Conservation (phyloP, 305 asterid genomes). For the Solanum hybrid region DNA sequence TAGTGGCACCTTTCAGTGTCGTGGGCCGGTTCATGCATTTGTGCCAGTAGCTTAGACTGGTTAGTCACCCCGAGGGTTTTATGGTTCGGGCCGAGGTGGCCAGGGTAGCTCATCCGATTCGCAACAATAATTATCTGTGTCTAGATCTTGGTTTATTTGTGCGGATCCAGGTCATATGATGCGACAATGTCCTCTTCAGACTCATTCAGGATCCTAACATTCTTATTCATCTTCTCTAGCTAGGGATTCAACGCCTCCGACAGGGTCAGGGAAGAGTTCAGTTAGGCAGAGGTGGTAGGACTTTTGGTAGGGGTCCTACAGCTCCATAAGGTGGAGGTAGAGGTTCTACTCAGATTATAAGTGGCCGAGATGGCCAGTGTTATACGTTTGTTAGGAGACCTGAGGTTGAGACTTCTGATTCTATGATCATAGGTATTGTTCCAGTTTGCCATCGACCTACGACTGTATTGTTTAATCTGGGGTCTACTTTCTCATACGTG, state of each 20-base stretch:
- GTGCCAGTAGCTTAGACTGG: background rate
- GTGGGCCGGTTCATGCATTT: background rate
- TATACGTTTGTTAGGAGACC: background rate
- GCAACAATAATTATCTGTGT: background rate
- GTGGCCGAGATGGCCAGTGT: background rate
- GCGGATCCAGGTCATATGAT: background rate
- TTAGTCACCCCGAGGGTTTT: background rate
- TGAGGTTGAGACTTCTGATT: background rate
- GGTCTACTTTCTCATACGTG: background rate
- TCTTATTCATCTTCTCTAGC: background rate
- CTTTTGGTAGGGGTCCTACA: background rate
- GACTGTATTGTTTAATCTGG: background rate
- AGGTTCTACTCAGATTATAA: background rate
- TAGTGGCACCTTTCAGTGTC: background rate
- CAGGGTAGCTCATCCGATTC: background rate
- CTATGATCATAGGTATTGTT: background rate
- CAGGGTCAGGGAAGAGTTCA: background rate
- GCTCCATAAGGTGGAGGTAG: background rate
- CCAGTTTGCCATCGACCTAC: background rate
- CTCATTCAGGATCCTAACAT: background rate
- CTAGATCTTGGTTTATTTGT: background rate
- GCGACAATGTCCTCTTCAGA: background rate
- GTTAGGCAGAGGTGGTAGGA: background rate
- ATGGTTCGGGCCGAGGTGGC: background rate
- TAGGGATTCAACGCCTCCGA: background rate